These are phyloP conservation scores for Scedosporium boydii DNA, from an alignment of 2,329 filamentous ascomycete genomes.

Conservation along the genomic window DNA sequence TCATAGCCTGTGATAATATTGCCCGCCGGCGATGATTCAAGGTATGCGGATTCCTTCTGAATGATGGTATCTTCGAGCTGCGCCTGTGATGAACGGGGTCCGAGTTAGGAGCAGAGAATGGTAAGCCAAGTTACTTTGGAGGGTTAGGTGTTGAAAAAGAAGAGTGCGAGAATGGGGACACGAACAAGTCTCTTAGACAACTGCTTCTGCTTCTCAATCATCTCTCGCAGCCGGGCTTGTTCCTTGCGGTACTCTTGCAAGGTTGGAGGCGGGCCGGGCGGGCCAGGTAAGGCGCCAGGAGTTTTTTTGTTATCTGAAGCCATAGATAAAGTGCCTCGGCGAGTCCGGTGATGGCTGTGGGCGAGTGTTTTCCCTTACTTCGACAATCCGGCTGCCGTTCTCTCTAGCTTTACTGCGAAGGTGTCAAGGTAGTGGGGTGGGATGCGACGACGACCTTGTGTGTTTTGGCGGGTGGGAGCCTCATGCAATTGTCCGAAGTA, in stretches of 20 bases:
- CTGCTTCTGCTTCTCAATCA: conserved; percentile 33
- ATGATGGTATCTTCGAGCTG: conserved; percentile 69
- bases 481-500: too few relatives aligned
- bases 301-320: conserved; percentile 1
- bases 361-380: not conserved
- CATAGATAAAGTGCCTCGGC: not conserved
- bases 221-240: conserved; percentile 35
- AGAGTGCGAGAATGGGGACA: not conserved
- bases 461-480: too few relatives aligned
- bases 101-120: conserved; percentile 10
- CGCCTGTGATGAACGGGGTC: conserved; percentile 15
- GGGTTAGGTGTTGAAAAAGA: not conserved
- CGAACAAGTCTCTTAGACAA: conserved; percentile 28
- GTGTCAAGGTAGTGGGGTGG: too few relatives aligned
- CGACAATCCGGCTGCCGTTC: too few relatives aligned
- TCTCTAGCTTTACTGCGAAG: too few relatives aligned
- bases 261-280: conserved; percentile 20
- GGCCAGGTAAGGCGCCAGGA: not conserved
- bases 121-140: conserved; percentile 22
- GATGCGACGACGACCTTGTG: too few relatives aligned
- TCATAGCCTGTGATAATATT: conserved; percentile 99
- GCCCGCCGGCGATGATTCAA: conserved; percentile 79
- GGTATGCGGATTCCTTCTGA: conserved; percentile 75
- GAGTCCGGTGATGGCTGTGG: not conserved
- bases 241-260: conserved; percentile 41